Conservation (phyloP, 2,329 filamentous ascomycete species). For the Cladorrhinum sp. region DNA sequence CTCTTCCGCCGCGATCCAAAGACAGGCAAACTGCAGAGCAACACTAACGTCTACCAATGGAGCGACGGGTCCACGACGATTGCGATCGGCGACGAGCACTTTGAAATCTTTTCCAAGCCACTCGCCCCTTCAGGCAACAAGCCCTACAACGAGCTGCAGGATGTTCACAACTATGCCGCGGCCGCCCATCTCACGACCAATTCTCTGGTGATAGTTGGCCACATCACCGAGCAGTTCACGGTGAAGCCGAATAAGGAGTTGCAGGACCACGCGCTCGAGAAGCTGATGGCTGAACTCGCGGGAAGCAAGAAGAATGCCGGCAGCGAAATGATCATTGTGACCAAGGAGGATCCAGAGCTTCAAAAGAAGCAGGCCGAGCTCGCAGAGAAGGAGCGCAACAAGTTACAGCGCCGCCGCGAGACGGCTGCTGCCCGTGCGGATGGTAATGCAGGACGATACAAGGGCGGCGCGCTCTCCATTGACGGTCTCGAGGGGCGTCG, state of each 20-base stretch:
- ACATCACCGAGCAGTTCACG: slow-evolving; percentile 69
- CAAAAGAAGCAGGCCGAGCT: slow-evolving; percentile 70
- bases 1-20: slow-evolving; percentile 66
- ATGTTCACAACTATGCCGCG: slow-evolving; percentile 73
- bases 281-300: slow-evolving; percentile 65
- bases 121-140: slow-evolving; percentile 61
- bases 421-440: slow-evolving; percentile 64
- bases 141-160: slow-evolving; percentile 63
- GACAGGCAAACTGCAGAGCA: slow-evolving; percentile 68
- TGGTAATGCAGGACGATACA: slow-evolving; percentile 47
- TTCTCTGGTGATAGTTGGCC: slow-evolving; percentile 69
- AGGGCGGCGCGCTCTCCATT: slow-evolving; percentile 58
- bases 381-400: slow-evolving; percentile 70
- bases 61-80: slow-evolving; percentile 75
- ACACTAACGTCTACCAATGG: slow-evolving; percentile 72
- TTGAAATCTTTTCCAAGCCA: slow-evolving; percentile 67
- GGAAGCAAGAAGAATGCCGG: slow-evolving; percentile 55
- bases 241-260: slow-evolving; percentile 65
- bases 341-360: slow-evolving; percentile 71
- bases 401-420: slow-evolving; percentile 63
- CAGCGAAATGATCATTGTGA: slow-evolving; percentile 65
- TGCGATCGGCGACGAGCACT: slow-evolving; percentile 72
- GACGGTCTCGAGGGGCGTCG: slow-evolving; percentile 66
- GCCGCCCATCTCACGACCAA: slow-evolving; percentile 67
- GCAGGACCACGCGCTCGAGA: slow-evolving; percentile 68